A percentile compares a stretch with the other conserved stretches of the same genome.
These are phyloP conservation scores for Gilbertella persicaria DNA, from an alignment of 371 early-diverging fungal genomes.

Conservation along the genomic window DNA sequence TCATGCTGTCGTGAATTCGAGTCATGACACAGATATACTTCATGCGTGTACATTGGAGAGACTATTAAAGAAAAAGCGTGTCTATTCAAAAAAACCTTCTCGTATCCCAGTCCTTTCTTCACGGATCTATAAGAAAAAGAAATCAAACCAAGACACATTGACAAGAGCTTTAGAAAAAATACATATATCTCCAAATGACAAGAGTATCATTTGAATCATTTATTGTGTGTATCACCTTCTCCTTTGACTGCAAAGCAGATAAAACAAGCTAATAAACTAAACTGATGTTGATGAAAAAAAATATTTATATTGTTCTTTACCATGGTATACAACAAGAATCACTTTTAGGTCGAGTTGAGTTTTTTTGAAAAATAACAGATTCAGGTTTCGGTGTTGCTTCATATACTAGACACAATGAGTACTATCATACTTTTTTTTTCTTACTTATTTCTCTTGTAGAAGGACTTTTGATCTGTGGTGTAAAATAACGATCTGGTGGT, in stretches of 20 bases:
- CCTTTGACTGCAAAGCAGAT: conserved; percentile 16
- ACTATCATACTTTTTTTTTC: background rate
- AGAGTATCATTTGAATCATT: background rate
- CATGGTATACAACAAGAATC: conserved; percentile 17
- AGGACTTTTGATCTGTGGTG: conserved; percentile 4
- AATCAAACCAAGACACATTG: conserved; percentile 6
- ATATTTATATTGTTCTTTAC: background rate
- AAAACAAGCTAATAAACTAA: conserved; percentile 15
- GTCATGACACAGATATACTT: background rate
- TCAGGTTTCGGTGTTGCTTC: conserved; percentile 17
- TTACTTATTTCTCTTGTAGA: background rate
- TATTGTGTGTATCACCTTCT: conserved; percentile 2
- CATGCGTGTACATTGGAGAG: conserved; percentile 10
- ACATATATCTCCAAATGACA: background rate
- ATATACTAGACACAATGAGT: conserved; percentile 6
- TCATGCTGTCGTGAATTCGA: conserved; percentile 1
- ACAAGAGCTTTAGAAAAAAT: background rate
- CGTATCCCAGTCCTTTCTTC: conserved; percentile 16
- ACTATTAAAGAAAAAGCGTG: conserved; percentile 2
- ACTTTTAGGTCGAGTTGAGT: conserved; percentile 2
- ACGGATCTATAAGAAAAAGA: conserved; percentile 11
- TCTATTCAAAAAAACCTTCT: conserved; percentile 8
- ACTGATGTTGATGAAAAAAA: background rate
- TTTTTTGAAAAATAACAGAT: conserved; percentile 9
- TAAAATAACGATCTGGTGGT: conserved; percentile 14